Evolutionary conservation across 164 flowering plant species (phyloP).

Genomic region (Houttuynia cordata): DNA sequence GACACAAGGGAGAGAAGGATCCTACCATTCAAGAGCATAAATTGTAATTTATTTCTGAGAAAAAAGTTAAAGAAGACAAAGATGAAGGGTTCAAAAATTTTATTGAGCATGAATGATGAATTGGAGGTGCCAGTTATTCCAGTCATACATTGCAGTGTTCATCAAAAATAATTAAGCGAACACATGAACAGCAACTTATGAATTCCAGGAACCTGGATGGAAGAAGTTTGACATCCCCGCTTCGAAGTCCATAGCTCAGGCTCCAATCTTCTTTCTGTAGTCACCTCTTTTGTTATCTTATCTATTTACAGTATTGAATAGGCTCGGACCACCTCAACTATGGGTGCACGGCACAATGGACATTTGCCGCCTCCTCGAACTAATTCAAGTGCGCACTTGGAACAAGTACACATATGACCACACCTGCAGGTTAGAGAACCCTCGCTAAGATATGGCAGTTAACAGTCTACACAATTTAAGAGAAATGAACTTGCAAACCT

Average conservation of each 20-base stretch:
- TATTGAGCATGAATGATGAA: constrained; percentile 15
- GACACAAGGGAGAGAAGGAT: too few relatives aligned
- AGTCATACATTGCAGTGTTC: constrained; percentile 13
- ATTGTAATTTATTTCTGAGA: too few relatives aligned
- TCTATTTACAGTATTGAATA: constrained; percentile 59
- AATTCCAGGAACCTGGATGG: constrained; percentile 1
- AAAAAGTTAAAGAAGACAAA: too few relatives aligned
- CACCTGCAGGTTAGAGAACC: constrained; percentile 40
- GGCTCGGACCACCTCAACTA: constrained; percentile 76
- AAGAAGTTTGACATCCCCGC: neutral
- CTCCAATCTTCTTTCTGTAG: constrained; percentile 9
- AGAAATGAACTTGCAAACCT: constrained; percentile 18
- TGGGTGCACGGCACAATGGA: constrained; percentile 92
- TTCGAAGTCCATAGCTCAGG: constrained; percentile 1
- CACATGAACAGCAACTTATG: constrained; percentile 5
- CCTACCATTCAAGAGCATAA: too few relatives aligned
- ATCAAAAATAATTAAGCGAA: constrained; percentile 15
- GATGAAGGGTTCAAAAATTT: neutral
- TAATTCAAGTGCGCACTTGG: constrained; percentile 74
- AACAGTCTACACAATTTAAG: neutral
- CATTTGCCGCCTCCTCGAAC: constrained; percentile 62
- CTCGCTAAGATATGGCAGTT: too few relatives aligned
- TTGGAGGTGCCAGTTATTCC: constrained; percentile 15
- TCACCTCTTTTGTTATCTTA: constrained; percentile 4
- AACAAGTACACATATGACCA: constrained; percentile 94